Percentiles rank a stretch among this genome's conserved stretches.
phyloP scores from a whole-genome alignment of 2,329 filamentous ascomycete species.

The Chaetomium olivaceum region DNA sequence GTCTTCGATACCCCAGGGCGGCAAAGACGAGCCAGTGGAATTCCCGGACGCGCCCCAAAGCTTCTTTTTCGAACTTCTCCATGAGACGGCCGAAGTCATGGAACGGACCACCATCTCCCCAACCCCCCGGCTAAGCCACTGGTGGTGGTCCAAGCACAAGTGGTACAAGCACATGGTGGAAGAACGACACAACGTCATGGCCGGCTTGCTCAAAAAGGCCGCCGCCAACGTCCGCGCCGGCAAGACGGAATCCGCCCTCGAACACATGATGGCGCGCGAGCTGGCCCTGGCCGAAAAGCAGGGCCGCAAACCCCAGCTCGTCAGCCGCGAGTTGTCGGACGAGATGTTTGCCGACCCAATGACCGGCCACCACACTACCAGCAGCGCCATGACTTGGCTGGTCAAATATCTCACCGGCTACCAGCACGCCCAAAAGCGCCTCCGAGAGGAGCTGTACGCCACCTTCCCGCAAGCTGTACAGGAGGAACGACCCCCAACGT shows the following conservation, averaged over 20 bases:
- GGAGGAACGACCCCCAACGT: background rate
- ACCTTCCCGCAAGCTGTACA: background rate
- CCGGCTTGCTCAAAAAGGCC: background rate
- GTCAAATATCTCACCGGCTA: background rate
- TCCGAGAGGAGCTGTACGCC: background rate
- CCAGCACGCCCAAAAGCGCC: background rate
- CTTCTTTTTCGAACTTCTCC: background rate
- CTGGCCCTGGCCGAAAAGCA: background rate
- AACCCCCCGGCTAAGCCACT: background rate
- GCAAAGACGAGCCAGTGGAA: background rate
- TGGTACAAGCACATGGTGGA: background rate
- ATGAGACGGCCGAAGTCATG: background rate
- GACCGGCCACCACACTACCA: background rate
- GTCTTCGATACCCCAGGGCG: background rate
- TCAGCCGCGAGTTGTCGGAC: background rate
- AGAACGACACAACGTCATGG: background rate
- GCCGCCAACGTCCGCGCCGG: background rate
- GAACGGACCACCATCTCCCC: background rate
- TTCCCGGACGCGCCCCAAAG: background rate
- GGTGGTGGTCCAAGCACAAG: background rate
- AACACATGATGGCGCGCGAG: background rate
- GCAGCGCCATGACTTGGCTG: background rate
- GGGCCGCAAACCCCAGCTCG: background rate
- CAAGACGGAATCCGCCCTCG: background rate
- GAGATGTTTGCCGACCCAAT: background rate